Evolutionary conservation across 176 grass and related monocot genomes (phyloP), one percentile per base, ranked within the genome.

Genomic region (Ananas comosus): DNA sequence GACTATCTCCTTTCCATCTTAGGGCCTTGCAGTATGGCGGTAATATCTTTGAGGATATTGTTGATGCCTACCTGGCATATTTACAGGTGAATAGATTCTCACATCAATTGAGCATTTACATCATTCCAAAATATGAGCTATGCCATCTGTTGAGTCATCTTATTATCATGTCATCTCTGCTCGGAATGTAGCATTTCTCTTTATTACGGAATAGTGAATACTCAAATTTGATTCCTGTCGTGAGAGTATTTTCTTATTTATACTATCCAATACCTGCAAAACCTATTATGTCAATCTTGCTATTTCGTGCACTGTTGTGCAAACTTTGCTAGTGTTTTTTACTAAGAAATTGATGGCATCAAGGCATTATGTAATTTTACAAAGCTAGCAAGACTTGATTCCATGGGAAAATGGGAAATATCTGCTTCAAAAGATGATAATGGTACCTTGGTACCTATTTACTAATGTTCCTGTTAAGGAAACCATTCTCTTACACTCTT

Each of bases 21-120:
- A 91, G 88, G 82, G 19, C 67, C 74, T 61, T 85, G 21, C 76
- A 80, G 73, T 22, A 76, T 72, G 73, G 29, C 70, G 81, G 81
- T 29, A 83, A 54, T 63, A 88, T 85, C 71, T 92, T 92, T 67
- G 94, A 97, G 71, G 94, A 97, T 79, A 80, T 87, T 71, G 85
- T 92, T 63, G 94, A 97, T 54, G 83, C 86, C 53, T 97, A 97
- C 75, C 73, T 97, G 57, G 86, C 89, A 72, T 88, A 97, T 74
- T 83, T 97, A 72, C 94, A 97, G 85, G 94, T 90, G 83, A 89
- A 82, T 79, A 66, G 69, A 67, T 28, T 61, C 59, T 74, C 27
- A 59, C 42, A 16, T 67, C 16, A 69, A 50, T 22, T 50, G 27
- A 59, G 13, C 19, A 59, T 18, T 59, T 59, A 8, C 6, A 59